phyloP scores from a whole-genome alignment of 2,329 filamentous ascomycete species.

The Claviceps monticola region DNA sequence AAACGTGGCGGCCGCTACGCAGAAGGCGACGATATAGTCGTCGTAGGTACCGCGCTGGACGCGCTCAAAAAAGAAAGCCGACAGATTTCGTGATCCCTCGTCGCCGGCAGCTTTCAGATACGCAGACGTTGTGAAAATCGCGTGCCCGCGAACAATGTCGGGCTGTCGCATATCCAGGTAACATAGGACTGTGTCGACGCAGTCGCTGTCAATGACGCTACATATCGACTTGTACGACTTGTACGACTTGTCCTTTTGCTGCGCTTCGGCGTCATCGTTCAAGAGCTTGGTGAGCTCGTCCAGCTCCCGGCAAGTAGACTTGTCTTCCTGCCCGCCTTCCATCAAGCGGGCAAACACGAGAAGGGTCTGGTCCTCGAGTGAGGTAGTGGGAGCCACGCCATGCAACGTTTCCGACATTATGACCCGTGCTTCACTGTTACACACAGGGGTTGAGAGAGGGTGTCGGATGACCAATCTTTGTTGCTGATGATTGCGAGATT shows the following conservation, averaged over 20 bases:
- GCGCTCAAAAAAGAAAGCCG: conserved; percentile 59
- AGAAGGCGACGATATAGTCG: conserved; percentile 83
- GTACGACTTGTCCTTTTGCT: conserved; percentile 26
- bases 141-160: conserved; percentile 61
- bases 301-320: conserved; percentile 49
- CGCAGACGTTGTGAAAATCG: conserved; percentile 67
- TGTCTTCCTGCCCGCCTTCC: conserved; percentile 76
- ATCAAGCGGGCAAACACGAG: conserved; percentile 79
- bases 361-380: conserved; percentile 50
- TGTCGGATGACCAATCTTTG: background rate
- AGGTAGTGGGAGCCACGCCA: conserved; percentile 17
- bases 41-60: conserved; percentile 67
- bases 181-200: conserved; percentile 72
- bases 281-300: conserved; percentile 46
- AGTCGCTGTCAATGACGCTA: conserved; percentile 55
- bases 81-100: conserved; percentile 54
- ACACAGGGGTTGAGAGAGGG: background rate
- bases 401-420: conserved; percentile 22
- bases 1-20: conserved; percentile 78
- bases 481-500: background rate
- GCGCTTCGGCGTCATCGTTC: conserved; percentile 36
- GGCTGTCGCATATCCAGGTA: conserved; percentile 76
- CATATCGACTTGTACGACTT: conserved; percentile 37
- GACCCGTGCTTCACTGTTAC: background rate
- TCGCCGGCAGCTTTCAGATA: conserved; percentile 68